phyloP scores from a whole-genome alignment of 2,329 filamentous ascomycete genomes.

The Diaporthe nobilis region DNA sequence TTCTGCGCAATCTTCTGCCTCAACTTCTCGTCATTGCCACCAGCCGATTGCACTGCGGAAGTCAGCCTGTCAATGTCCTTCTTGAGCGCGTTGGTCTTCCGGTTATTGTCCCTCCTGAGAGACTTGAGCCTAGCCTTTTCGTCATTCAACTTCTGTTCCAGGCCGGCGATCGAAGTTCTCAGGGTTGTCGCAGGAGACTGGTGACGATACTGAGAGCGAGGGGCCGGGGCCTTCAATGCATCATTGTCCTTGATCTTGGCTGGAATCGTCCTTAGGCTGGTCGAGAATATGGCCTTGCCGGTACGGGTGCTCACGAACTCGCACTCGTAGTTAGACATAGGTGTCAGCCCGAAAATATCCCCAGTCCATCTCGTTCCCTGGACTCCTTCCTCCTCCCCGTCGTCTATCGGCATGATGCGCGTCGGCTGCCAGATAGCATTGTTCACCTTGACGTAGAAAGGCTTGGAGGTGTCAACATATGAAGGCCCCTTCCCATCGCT shows the following conservation, averaged over 20 bases:
- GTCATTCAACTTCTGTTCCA: slow-evolving; percentile 79
- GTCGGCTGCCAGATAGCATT: slow-evolving; percentile 85
- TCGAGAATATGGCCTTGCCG: slow-evolving; percentile 77
- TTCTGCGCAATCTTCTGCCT: slow-evolving; percentile 83
- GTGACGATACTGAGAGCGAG: slow-evolving; percentile 74
- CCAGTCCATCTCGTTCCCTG: slow-evolving; percentile 76
- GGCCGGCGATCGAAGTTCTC: slow-evolving; percentile 80
- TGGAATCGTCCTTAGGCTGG: slow-evolving; percentile 77
- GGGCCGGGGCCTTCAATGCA: slow-evolving; percentile 56
- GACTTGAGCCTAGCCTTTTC: slow-evolving; percentile 78
- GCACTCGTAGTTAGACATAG: slow-evolving; percentile 82
- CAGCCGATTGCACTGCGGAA: slow-evolving; percentile 75
- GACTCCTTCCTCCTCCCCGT: slow-evolving; percentile 52
- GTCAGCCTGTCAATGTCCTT: slow-evolving; percentile 82
- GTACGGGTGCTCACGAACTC: slow-evolving; percentile 81
- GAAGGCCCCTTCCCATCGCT: slow-evolving; percentile 55
- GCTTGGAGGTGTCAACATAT: slow-evolving; percentile 77
- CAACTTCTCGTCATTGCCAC: slow-evolving; percentile 82
- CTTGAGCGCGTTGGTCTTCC: slow-evolving; percentile 74
- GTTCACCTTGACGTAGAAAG: slow-evolving; percentile 85
- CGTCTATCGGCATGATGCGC: slow-evolving; percentile 71
- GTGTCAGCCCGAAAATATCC: slow-evolving; percentile 77
- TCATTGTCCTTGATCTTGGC: slow-evolving; percentile 61
- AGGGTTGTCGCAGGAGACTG: slow-evolving; percentile 84
- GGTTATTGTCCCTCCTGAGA: slow-evolving; percentile 81